Evolutionary conservation across 192 early-diverging fungal species (phyloP).

Genomic region (Backusella parvicylindrica): DNA sequence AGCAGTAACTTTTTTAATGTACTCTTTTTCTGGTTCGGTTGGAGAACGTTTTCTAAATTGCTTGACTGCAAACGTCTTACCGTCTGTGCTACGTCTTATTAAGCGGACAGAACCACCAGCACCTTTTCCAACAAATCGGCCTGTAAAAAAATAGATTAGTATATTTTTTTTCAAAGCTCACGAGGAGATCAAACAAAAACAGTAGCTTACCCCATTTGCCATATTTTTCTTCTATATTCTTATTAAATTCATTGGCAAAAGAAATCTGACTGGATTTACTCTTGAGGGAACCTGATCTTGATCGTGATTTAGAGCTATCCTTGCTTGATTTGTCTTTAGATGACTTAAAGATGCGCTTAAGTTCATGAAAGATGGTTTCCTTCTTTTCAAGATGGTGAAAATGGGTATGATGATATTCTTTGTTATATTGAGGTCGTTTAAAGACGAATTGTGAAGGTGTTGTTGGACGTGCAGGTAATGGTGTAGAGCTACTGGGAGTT

Average conservation of each 20-base stretch:
- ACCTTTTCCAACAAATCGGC: slow-evolving; percentile 56
- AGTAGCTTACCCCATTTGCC: slow-evolving; percentile 40
- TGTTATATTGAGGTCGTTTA: slow-evolving; percentile 37
- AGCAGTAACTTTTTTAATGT: slow-evolving; percentile 80
- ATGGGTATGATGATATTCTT: slow-evolving; percentile 35
- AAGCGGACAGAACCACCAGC: slow-evolving; percentile 77
- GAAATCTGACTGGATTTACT: slow-evolving; percentile 22
- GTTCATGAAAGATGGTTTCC: slow-evolving; percentile 42
- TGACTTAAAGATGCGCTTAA: slow-evolving; percentile 49
- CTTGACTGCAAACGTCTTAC: slow-evolving; percentile 73
- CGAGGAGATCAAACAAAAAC: not conserved
- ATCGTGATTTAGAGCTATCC: not conserved
- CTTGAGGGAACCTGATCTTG: not conserved
- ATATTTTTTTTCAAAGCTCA: not conserved
- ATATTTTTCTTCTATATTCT: slow-evolving; percentile 33
- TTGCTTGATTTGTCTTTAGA: slow-evolving; percentile 18
- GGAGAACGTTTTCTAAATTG: slow-evolving; percentile 70
- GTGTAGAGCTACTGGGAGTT: not conserved
- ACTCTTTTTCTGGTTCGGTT: slow-evolving; percentile 68
- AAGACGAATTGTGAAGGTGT: slow-evolving; percentile 40
- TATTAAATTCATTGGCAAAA: slow-evolving; percentile 37
- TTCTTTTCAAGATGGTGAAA: slow-evolving; percentile 38
- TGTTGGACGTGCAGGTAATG: slow-evolving; percentile 17
- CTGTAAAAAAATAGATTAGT: slow-evolving; percentile 15
- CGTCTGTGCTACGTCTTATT: slow-evolving; percentile 55